Evolutionary conservation across 441 rosid genomes (phyloP).

Genomic region (Bruguiera hainesii): DNA sequence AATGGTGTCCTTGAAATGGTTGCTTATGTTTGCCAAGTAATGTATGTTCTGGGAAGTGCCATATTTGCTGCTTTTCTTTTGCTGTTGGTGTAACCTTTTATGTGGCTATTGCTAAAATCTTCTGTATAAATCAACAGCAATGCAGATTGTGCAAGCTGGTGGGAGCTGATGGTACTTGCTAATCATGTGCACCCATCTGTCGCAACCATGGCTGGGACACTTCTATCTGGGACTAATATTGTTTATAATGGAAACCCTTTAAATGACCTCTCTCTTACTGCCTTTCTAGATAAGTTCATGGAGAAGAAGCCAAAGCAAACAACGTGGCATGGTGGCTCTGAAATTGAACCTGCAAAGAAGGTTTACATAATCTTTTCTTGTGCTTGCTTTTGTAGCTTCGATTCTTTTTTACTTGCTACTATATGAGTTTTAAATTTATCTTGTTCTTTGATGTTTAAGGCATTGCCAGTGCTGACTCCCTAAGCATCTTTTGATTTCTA

Average conservation of each 20-base stretch:
- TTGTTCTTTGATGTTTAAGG: not conserved
- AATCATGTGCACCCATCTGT: slow-evolving; percentile 94
- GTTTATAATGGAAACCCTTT: slow-evolving; percentile 92
- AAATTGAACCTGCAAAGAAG: slow-evolving; percentile 95
- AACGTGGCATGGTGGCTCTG: slow-evolving; percentile 96
- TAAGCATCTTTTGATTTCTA: slow-evolving; percentile 5
- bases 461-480: not conserved
- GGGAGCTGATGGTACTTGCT: slow-evolving; percentile 90
- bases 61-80: too few species aligned
- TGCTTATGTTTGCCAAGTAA: not conserved
- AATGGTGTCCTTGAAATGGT: slow-evolving; percentile 7
- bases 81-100: not conserved
- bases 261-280: slow-evolving; percentile 66
- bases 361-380: slow-evolving; percentile 31
- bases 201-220: slow-evolving; percentile 94
- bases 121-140: slow-evolving; percentile 48
- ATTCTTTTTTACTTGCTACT: not conserved
- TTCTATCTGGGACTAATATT: slow-evolving; percentile 80
- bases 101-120: not conserved
- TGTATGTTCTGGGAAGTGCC: too few species aligned
- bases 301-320: slow-evolving; percentile 89
- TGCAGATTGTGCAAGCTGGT: slow-evolving; percentile 87
- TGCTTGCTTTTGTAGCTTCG: slow-evolving; percentile 1
- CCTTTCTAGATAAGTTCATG: slow-evolving; percentile 97
- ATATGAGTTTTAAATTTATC: not conserved